Base-by-base conservation (phyloP, 2,329 filamentous ascomycete species). In the Apiospora sp. region DNA sequence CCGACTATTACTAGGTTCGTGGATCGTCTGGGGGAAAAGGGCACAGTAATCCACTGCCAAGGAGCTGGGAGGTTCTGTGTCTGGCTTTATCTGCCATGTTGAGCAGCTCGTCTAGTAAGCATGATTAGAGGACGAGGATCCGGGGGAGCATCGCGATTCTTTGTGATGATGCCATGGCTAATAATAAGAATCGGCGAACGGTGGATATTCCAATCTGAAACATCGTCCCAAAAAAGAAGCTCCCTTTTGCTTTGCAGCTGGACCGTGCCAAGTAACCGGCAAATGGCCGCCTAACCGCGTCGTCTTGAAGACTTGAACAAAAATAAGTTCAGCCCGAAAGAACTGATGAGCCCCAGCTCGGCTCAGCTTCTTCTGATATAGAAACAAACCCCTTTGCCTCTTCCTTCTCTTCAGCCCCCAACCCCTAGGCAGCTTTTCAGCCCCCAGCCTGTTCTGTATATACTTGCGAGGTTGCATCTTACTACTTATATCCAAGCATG, bases 11-110 rank as follows among this genome's bases (percentile, higher is more conserved):
- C 51, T 34, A 58, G 51, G 16, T 4, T 34, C 27, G 14, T 22
- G 10, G 27, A 61, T 61, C 54, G 54, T 37, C 54, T 34, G 54
- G 54, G 54, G 54, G 54, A 61, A 61, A 37, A 22, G 54, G 54
- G 54, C 16, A 61, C 27, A 61, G 30, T 37, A 37, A 37, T 37
- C 30, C 34, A 41, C 19, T 37, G 58, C 19, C 22, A 24, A 19
- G 58, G 27, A 37, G 30, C 51, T 30, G 24, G 27, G 43, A 13
- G 12, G 43, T 4, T 44, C 4, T 44, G 43, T 46, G 44, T 4
- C 46, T 22, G 34, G 34, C 58, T 41, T n/a, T 19, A 4, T 37
- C 54, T 64, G 58, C 30, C 58, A 24, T 51, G 10, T 51, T 51
- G 49, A 51, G 4, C n/a, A 51, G 13, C 7, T 14, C 49, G 49